A percentile compares a stretch with the other conserved stretches of the same genome.
These are phyloP conservation scores for Phaffia tasmanica DNA, from an alignment of 768 basidiomycete genomes.

Conservation along the genomic window DNA sequence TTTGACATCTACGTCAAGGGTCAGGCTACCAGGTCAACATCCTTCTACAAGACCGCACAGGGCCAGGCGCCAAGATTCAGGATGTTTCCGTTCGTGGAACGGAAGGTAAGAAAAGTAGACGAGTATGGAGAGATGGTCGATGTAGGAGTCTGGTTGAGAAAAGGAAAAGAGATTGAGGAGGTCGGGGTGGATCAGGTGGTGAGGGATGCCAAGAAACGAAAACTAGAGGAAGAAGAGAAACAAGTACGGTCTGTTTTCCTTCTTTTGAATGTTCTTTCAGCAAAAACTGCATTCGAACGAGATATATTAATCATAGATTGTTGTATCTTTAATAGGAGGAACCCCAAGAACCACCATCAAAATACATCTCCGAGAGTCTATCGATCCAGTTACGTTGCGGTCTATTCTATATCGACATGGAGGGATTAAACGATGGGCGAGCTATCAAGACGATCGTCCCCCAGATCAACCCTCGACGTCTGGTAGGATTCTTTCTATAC, in stretches of 20 bases:
- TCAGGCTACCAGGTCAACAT: constrained; percentile 70
- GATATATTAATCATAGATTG: not conserved
- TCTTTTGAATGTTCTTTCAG: not conserved
- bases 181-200: constrained; percentile 63
- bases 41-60: constrained; percentile 63
- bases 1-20: constrained; percentile 97
- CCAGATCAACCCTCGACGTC: constrained; percentile 88
- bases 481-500: constrained; percentile 48
- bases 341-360: constrained; percentile 76
- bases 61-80: constrained; percentile 51
- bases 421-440: constrained; percentile 90
- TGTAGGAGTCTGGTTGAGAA: constrained; percentile 88
- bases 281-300: not conserved
- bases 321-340: constrained; percentile 47
- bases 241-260: constrained; percentile 46
- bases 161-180: constrained; percentile 80
- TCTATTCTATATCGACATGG: constrained; percentile 86
- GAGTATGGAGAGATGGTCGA: constrained; percentile 93
- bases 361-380: constrained; percentile 65
- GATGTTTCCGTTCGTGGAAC: constrained; percentile 96
- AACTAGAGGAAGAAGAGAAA: constrained; percentile 65
- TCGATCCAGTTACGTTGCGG: constrained; percentile 75
- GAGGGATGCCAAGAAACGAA: constrained; percentile 57
- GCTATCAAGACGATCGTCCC: constrained; percentile 94
- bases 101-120: constrained; percentile 72